These are phyloP conservation scores for Dactylellina haptotyla DNA, from an alignment of 2,329 filamentous ascomycete species.

Conservation along the genomic window DNA sequence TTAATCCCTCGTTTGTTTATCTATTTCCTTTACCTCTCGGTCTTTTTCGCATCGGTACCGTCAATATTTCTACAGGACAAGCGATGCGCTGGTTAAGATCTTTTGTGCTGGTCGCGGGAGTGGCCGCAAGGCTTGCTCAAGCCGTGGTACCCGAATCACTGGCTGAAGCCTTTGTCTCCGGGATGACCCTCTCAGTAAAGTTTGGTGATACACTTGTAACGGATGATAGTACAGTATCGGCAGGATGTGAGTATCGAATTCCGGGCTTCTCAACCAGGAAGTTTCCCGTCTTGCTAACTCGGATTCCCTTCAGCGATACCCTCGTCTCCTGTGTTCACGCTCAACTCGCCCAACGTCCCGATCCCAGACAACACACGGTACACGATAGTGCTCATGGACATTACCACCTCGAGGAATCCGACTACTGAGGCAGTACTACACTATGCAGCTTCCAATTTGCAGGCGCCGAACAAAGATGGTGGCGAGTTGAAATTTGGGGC, in stretches of 20 bases:
- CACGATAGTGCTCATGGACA: constrained; percentile 46
- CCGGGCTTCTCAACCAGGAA: not conserved
- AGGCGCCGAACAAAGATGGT: constrained; percentile 6
- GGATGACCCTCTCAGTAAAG: constrained; percentile 36
- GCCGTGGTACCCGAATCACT: constrained; percentile 40
- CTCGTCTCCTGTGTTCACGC: constrained; percentile 35
- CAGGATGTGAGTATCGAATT: constrained; percentile 33
- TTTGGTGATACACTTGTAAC: constrained; percentile 34
- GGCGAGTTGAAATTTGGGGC: constrained; percentile 31
- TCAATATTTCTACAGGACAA: not conserved
- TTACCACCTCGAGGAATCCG: constrained; percentile 37
- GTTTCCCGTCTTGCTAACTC: constrained; percentile 1
- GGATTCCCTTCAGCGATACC: constrained; percentile 21
- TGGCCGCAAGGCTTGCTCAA: constrained; percentile 22
- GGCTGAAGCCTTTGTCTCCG: constrained; percentile 40
- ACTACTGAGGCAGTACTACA: constrained; percentile 29
- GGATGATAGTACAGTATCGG: constrained; percentile 32
- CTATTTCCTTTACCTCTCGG: constrained; percentile 27
- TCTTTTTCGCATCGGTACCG: constrained; percentile 30
- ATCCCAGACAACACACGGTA: constrained; percentile 48
- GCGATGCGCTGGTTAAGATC: constrained; percentile 52
- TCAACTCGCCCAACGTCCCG: constrained; percentile 23
- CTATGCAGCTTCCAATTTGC: constrained; percentile 41
- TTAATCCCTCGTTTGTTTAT: constrained; percentile 28
- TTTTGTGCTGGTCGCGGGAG: constrained; percentile 32